These are phyloP conservation scores for Rubroshorea leprosula DNA, from an alignment of 345 rosid genomes.

Conservation along the genomic window DNA sequence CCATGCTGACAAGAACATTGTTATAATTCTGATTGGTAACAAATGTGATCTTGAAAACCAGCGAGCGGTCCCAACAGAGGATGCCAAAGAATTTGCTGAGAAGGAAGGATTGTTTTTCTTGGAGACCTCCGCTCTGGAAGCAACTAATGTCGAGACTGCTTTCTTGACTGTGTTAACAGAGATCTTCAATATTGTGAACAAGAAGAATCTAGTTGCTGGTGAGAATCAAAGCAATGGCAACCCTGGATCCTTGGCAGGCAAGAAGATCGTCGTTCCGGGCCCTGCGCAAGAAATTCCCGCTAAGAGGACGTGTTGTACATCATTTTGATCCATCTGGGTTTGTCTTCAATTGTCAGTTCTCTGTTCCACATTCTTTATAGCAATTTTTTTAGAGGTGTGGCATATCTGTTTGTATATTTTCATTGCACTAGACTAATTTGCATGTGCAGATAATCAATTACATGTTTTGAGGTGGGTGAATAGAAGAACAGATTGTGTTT, in stretches of 20 bases:
- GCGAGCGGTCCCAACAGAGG: constrained; percentile 55
- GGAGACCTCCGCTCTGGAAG: constrained; percentile 66
- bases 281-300: constrained; percentile 63
- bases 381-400: constrained; percentile 27
- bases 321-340: constrained; percentile 26
- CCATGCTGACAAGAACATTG: constrained; percentile 82
- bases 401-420: constrained; percentile 29
- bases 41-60: constrained; percentile 65
- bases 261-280: constrained; percentile 63
- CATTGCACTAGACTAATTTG: constrained; percentile 11
- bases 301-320: constrained; percentile 60
- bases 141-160: constrained; percentile 68
- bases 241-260: constrained; percentile 53
- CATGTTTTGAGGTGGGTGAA: constrained; percentile 6
- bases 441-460: constrained; percentile 20
- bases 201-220: constrained; percentile 56
- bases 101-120: constrained; percentile 80
- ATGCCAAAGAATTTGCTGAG: constrained; percentile 73
- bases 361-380: constrained; percentile 11
- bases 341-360: constrained; percentile 1
- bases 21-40: constrained; percentile 69
- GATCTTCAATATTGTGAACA: constrained; percentile 70
- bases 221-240: constrained; percentile 54
- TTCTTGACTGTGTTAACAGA: constrained; percentile 62
- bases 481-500: constrained; percentile 4